These are phyloP conservation scores for Candida cerambycidarum DNA, from an alignment of 805 yeast species.

Conservation along the genomic window DNA sequence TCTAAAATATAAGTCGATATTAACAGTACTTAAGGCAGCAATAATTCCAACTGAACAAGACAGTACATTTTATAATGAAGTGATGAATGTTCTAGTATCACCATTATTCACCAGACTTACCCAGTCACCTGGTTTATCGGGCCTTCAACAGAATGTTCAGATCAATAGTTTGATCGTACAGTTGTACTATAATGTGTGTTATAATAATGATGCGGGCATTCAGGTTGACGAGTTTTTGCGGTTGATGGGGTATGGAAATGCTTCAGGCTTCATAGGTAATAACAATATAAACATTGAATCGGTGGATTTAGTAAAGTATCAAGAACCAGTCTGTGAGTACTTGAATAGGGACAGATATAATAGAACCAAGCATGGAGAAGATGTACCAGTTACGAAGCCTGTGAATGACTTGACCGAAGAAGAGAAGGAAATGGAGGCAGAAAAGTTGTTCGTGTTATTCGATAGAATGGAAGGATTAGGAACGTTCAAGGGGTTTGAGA, in stretches of 20 bases:
- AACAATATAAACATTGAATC: conserved; percentile 14
- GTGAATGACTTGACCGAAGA: conserved; percentile 32
- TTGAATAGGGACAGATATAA: conserved; percentile 8
- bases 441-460: conserved; percentile 39
- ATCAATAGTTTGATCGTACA: conserved; percentile 17
- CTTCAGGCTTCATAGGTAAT: conserved; percentile 15
- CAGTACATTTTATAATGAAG: conserved; percentile 12
- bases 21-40: neutral
- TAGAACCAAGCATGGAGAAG: neutral
- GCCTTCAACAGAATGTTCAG: conserved; percentile 11
- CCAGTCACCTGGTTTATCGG: conserved; percentile 9
- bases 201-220: conserved; percentile 11
- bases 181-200: conserved; percentile 18
- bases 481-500: conserved; percentile 33
- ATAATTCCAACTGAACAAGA: conserved; percentile 13
- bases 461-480: conserved; percentile 40
- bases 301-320: conserved; percentile 16
- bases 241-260: conserved; percentile 22
- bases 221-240: conserved; percentile 19
- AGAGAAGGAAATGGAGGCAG: conserved; percentile 47
- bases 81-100: conserved; percentile 13
- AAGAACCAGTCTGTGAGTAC: conserved; percentile 19
- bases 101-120: conserved; percentile 7
- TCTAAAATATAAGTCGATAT: neutral
- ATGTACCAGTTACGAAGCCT: neutral